Base-by-base conservation (phyloP, 1,139 yeast genomes). In the Pichia sp. region DNA sequence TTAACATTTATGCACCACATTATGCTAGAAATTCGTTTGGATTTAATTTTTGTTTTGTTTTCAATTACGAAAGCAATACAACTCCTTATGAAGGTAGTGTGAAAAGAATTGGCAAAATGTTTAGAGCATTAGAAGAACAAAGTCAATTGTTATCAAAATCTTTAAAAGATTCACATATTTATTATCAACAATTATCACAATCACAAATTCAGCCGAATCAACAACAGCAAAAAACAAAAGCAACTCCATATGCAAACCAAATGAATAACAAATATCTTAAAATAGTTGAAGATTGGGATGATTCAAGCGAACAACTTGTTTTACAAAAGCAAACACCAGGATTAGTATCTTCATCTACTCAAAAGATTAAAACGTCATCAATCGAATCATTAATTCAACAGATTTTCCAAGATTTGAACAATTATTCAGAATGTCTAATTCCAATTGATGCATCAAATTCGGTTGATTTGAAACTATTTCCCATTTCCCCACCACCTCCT, bases 401-500 rank as follows among this genome's bases (percentile, higher is more conserved):
- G 62, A 78, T 94, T 20, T 89, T 76, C 60, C 97, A 89, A 64
- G 99, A 94, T 64, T 72, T 94, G 58, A 94, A 92, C 67, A 88
- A 86, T 61, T 92, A 89, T 66, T 87, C 96, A 0, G 99, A 94
- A 63, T 94, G 98, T 66, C 79, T 90, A 65, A 90, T 94, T 29
- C 96, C 97, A 0, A 78, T 92, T 43, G 97, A 92, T 60, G 82
- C 82, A 43, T 84, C 96, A 25, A 92, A 87, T 62, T 83, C 94
- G 2, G 87, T 92, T 34, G 96, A 94, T 65, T 88, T 94, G 61
- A 94, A 92, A 63, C 70, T 94, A 7, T 88, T 94, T 57, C 97
- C 97, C 0, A 71, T 87, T 16, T 70, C 85, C 37, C 90, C 94
- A 8, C 87, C 94, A 1, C 97, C 97, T 0, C 85, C 88, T 0